Evolutionary conservation across 148 eudicot genomes (phyloP), one percentile per base, ranked within the genome.

Genomic region (Rhododendron ovatum): DNA sequence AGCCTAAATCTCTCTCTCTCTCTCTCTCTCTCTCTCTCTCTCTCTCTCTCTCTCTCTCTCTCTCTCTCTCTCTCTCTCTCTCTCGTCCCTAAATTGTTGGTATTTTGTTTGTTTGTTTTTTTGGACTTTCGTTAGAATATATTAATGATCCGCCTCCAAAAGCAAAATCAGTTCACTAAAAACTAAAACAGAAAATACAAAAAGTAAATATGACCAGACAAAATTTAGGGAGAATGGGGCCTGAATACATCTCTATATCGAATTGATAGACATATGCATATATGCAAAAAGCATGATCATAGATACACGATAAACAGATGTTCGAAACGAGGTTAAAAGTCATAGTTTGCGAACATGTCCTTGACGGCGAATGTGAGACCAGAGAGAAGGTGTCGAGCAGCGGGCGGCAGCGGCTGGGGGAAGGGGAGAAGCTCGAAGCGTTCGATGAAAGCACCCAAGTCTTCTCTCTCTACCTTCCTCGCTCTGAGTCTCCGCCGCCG

Each of bases 381-480:
- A 74, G 90, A 65, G 12, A 96, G 93, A 45, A 90, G 79, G 1
- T 87, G 89, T 45, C 89, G 91, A 80, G 99, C 95, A 11, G 98
- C 95, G 5, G 99, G 99, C 39, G 99, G 99, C 1, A 94, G 98
- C 35, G 98, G 98, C 76, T 92, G 98, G 83, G 95, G 93, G 80
- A 89, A 95, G 4, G 99, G 96, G 6, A 88, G 88, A 43, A 96
- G 83, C 87, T 93, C 91, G 80, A 96, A 93, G 5, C 93, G 91
- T 67, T 95, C 93, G 39, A 95, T 79, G 84, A 96, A 96, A 3
- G 94, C 98, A 3, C 99, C 99, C 18, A 88, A 94, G 81, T 95
- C 96, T 78, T 90, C 89, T n/a, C 84, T 87, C 22, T 89, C 87
- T 22, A 84, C 47, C 59, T 84, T 79, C 78, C 61, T 86, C 53